Conservation (phyloP, 2,329 filamentous ascomycete species). For the Rugonectria rugulosa region DNA sequence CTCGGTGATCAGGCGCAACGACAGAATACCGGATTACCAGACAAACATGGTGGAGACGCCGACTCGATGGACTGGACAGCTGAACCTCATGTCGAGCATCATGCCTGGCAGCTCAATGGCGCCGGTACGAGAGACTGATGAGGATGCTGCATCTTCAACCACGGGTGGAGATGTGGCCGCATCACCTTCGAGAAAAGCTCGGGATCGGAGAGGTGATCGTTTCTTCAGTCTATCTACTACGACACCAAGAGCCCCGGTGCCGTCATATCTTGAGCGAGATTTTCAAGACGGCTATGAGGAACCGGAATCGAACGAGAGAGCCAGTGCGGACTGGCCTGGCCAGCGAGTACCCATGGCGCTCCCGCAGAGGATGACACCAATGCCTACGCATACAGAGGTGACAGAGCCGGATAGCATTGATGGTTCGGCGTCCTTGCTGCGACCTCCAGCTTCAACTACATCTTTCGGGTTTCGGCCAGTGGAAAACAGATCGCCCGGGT, state of each 20-base stretch:
- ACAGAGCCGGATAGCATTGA: conserved; percentile 5
- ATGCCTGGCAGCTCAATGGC: conserved; percentile 40
- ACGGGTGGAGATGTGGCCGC: conserved; percentile 32
- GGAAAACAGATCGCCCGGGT: conserved; percentile 16
- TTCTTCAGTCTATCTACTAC: conserved; percentile 46
- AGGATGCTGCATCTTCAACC: conserved; percentile 36
- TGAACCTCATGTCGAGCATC: conserved; percentile 46
- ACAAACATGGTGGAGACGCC: conserved; percentile 49
- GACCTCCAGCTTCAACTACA: conserved; percentile 16
- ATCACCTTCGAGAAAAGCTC: conserved; percentile 32
- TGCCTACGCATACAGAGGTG: conserved; percentile 3
- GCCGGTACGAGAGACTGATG: conserved; percentile 42
- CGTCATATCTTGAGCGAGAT: conserved; percentile 52
- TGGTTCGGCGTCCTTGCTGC: conserved; percentile 4
- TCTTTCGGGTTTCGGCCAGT: conserved; percentile 16
- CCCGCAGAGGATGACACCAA: conserved; percentile 3
- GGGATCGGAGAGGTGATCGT: conserved; percentile 28
- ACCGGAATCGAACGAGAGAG: conserved; percentile 3
- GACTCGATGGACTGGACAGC: conserved; percentile 55
- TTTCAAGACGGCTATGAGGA: conserved; percentile 35
- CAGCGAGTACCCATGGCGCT: conserved; percentile 18
- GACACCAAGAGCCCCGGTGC: conserved; percentile 52
- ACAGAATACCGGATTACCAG: conserved; percentile 29
- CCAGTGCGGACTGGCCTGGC: background rate
- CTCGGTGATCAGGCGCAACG: conserved; percentile 32